Evolutionary conservation across 179 eudicot species (phyloP), one percentile per base, ranked within the genome.

Genomic region (Silene vulgaris): DNA sequence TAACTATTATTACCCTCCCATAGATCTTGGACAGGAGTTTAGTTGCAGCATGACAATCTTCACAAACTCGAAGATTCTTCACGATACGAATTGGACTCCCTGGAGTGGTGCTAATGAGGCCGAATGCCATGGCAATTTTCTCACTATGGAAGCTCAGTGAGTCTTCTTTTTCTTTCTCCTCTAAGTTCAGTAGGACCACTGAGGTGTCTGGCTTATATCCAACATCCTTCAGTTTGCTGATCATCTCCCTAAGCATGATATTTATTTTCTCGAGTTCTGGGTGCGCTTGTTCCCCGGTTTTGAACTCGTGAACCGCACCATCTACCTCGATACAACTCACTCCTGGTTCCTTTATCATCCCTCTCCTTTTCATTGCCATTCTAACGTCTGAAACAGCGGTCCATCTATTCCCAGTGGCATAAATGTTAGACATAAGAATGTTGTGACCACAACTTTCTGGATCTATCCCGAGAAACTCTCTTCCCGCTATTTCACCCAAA

Each of bases 31-130:
- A 88, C n/a, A 86, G 79, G 59, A 86, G 80, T 76, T 88, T 86
- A 43, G 82, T 82, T 3, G 82, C 84, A 60, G 76, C 81, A 74
- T 88, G 91, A 71, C 86, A 88, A 35, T 88, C 89, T 67, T 84
- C 84, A 71, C 91, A 88, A 30, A 88, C 84, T 71, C 88, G 76
- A 13, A 88, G 85, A 73, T 88, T 88, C 83, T 88, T 88, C 75
- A 84, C 82, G 26, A 86, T 77, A 21, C 85, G 81, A 14, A 88
- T 76, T 12, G 85, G 89, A 60, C 66, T 76, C 45, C 84, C 80
- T 12, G 85, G 85, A 67, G 79, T 72, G 37, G 82, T 80, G 76
- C 78, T 84, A 57, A 83, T 84, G 16, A 88, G 82, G 60, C 88
- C 79, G 71, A 86, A 84, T 4, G 85, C 89, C 73, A 86, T 84